Evolutionary conservation across 805 yeast species (phyloP).

Genomic region (Candida insectalens): DNA sequence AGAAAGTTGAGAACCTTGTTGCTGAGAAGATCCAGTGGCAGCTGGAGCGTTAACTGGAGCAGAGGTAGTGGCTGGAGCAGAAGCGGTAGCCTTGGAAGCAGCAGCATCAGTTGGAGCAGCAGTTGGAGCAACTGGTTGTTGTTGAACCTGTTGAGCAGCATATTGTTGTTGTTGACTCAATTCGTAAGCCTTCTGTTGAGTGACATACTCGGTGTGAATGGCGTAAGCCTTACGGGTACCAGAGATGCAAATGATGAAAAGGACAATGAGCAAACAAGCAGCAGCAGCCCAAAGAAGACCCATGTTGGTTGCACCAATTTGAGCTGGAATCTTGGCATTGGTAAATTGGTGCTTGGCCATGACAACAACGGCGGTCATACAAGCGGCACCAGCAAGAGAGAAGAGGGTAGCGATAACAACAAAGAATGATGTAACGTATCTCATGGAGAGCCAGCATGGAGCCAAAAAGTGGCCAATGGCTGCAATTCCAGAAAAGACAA

Average conservation of each 20-base stretch:
- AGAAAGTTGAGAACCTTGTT: slow-evolving; percentile 2
- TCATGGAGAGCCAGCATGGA: slow-evolving; percentile 45
- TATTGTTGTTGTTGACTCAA: slow-evolving; percentile 4
- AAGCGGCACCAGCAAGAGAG: slow-evolving; percentile 52
- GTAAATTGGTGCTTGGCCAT: slow-evolving; percentile 64
- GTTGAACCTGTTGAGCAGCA: slow-evolving; percentile 11
- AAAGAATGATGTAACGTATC: slow-evolving; percentile 44
- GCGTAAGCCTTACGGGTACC: slow-evolving; percentile 39
- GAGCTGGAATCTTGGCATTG: slow-evolving; percentile 31
- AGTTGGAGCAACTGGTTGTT: slow-evolving; percentile 4
- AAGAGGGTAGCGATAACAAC: slow-evolving; percentile 42
- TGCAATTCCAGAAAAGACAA: slow-evolving; percentile 55
- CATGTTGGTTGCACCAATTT: slow-evolving; percentile 46
- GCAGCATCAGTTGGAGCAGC: background rate
- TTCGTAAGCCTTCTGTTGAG: slow-evolving; percentile 3
- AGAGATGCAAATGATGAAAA: slow-evolving; percentile 43
- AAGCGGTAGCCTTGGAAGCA: background rate
- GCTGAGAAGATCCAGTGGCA: slow-evolving; percentile 11
- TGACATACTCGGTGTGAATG: slow-evolving; percentile 31
- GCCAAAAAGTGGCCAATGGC: slow-evolving; percentile 46
- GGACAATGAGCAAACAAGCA: slow-evolving; percentile 38
- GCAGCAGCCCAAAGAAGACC: slow-evolving; percentile 69
- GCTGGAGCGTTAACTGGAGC: slow-evolving; percentile 1
- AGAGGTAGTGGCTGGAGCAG: slow-evolving; percentile 11
- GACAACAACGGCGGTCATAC: slow-evolving; percentile 72